Evolutionary conservation across 768 basidiomycete species (phyloP), one percentile per base, ranked within the genome.

Genomic region (Tricholoma furcatifolium): DNA sequence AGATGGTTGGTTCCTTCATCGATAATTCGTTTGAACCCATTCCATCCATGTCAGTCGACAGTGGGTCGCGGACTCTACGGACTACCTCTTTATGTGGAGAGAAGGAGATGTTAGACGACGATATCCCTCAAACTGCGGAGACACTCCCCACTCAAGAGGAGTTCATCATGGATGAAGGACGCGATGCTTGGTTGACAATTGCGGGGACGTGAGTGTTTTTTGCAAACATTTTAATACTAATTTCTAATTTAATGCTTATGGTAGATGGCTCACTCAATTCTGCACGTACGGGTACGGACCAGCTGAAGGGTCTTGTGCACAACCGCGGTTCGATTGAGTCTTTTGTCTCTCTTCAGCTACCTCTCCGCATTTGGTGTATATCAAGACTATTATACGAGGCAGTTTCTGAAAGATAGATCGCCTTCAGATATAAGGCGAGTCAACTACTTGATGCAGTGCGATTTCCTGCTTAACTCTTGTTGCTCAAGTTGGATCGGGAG

Each of bases 401-500:
- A 66, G 6, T 75, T 74, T 51, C 57, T 79, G 50, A 61, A 57
- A 12, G 64, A 69, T 39, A 67, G 62, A 24, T 69, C 70, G 6
- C 71, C 77, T n/a, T 77, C 74, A n/a, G 71, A 75, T 32, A 74
- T 78, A 39, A 75, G 74, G 72, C 74, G 57, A 53, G 60, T 51
- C 38, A 15, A 21, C 10, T 56, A 18, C 14, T 10, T 35, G 43
- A 30, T 47, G 5, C 30, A 27, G 39, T 18, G 38, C 32, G 18
- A 30, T 18, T 48, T 31, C 39, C 40, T 47, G 12, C 47, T 36
- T 15, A n/a, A 47, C 32, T 27, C 57, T 17, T 53, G 31, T 18
- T 24, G 1, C 1, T 10, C 35, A 60, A 78, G 76, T 42, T 80
- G 79, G 79, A 76, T 80, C 43, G 79, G 79, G 5, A 75, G 75